phyloP scores from a whole-genome alignment of 2,329 filamentous ascomycete genomes.

The Thelonectria blattea region DNA sequence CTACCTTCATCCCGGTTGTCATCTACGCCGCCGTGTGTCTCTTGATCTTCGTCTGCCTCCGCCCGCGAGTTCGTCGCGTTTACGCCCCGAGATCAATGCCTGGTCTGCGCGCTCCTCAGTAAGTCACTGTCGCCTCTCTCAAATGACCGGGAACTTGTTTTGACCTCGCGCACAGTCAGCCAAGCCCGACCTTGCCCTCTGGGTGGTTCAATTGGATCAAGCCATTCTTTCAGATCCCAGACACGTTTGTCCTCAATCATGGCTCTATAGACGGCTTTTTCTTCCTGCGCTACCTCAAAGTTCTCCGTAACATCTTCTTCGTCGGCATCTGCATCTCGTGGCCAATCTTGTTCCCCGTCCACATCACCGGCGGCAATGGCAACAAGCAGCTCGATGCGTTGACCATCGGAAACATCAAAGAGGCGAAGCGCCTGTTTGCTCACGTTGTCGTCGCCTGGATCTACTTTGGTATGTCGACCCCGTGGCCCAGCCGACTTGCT shows the following conservation, averaged over 20 bases:
- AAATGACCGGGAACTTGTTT: background rate
- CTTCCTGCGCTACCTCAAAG: constrained; percentile 72
- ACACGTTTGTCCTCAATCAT: constrained; percentile 85
- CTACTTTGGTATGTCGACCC: constrained; percentile 59
- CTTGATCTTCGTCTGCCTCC: constrained; percentile 55
- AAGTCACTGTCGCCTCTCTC: constrained; percentile 36
- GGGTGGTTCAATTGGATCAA: constrained; percentile 72
- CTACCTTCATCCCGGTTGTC: constrained; percentile 61
- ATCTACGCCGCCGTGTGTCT: constrained; percentile 58
- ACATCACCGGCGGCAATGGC: constrained; percentile 77
- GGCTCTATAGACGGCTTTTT: constrained; percentile 93
- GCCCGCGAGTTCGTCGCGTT: constrained; percentile 56
- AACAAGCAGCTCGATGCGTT: constrained; percentile 75
- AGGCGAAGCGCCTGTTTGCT: constrained; percentile 72
- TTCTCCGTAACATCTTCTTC: constrained; percentile 83
- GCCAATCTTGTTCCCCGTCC: constrained; percentile 86
- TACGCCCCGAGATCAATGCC: constrained; percentile 61
- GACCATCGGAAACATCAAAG: constrained; percentile 76
- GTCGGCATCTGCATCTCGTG: constrained; percentile 85
- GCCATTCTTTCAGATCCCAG: constrained; percentile 70
- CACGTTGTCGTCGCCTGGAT: constrained; percentile 82
- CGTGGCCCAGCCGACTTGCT: background rate
- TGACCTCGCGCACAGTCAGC: constrained; percentile 50
- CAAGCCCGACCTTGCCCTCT: constrained; percentile 63
- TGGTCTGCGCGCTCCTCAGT: constrained; percentile 53